Evolutionary conservation across 1,284 basidiomycete species (phyloP).

Genomic region (Tranzscheliella williamsii): DNA sequence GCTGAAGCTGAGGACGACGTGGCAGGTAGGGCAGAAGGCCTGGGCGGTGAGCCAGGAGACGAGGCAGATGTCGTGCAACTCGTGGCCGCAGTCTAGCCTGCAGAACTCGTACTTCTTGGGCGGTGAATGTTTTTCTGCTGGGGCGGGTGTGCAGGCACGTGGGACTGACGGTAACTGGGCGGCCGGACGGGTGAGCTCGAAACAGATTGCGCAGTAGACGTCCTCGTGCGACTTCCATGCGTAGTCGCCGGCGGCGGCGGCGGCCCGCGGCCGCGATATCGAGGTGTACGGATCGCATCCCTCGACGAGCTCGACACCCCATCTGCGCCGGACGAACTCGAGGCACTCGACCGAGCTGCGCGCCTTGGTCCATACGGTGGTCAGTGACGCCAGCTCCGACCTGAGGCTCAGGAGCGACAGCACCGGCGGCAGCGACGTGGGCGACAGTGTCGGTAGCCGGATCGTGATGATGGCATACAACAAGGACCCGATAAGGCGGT

Average conservation of each 20-base stretch:
- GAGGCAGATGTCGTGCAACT: slow-evolving; percentile 43
- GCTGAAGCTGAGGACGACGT: slow-evolving; percentile 36
- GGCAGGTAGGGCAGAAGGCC: slow-evolving; percentile 46
- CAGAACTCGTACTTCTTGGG: slow-evolving; percentile 24
- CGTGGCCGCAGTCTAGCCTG: slow-evolving; percentile 41
- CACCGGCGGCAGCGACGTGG: slow-evolving; percentile 40
- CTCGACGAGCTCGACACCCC: slow-evolving; percentile 23
- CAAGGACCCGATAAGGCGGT: slow-evolving; percentile 29
- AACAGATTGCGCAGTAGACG: slow-evolving; percentile 43
- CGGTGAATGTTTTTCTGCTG: neutral
- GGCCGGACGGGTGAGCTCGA: slow-evolving; percentile 23
- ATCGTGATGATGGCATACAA: slow-evolving; percentile 37
- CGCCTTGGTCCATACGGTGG: slow-evolving; percentile 32
- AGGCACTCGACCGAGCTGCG: slow-evolving; percentile 40
- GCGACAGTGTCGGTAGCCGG: slow-evolving; percentile 39
- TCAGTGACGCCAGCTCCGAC: slow-evolving; percentile 28
- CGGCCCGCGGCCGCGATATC: slow-evolving; percentile 14
- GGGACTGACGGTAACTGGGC: neutral
- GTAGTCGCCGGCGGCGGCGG: slow-evolving; percentile 19
- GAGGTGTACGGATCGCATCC: slow-evolving; percentile 17
- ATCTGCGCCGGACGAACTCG: slow-evolving; percentile 41
- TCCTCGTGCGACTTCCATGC: slow-evolving; percentile 35
- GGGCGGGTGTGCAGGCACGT: neutral
- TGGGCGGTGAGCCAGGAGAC: slow-evolving; percentile 41
- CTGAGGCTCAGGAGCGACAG: slow-evolving; percentile 38